A percentile compares a stretch with the other conserved stretches of the same genome.
phyloP scores from a whole-genome alignment of 2,329 filamentous ascomycete genomes.

The Neofusicoccum parvum region DNA sequence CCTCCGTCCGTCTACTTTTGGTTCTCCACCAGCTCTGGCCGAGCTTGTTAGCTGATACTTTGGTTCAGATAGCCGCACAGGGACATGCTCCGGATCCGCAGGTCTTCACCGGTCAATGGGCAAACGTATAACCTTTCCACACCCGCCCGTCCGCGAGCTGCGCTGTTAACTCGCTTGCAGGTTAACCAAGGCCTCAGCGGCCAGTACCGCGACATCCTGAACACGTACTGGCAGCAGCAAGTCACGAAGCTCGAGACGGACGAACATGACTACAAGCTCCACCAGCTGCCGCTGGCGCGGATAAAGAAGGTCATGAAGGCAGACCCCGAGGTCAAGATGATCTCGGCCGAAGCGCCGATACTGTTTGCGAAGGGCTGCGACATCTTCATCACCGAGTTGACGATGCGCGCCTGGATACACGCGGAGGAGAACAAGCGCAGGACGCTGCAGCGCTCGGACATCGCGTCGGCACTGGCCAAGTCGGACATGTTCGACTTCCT shows the following conservation, averaged over 20 bases:
- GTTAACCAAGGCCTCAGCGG: slow-evolving; percentile 94
- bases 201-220: slow-evolving; percentile 93
- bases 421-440: slow-evolving; percentile 98
- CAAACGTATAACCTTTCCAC: slow-evolving; percentile 65
- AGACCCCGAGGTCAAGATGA: slow-evolving; percentile 99
- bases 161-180: slow-evolving; percentile 49
- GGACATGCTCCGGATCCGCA: slow-evolving; percentile 87
- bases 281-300: slow-evolving; percentile 92
- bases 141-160: neutral
- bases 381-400: slow-evolving; percentile 98
- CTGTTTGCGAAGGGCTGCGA: slow-evolving; percentile 98
- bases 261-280: slow-evolving; percentile 96
- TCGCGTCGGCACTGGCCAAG: slow-evolving; percentile 92
- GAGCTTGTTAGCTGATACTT: slow-evolving; percentile 33
- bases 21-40: slow-evolving; percentile 12
- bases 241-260: slow-evolving; percentile 95
- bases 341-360: slow-evolving; percentile 96
- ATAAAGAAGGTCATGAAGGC: slow-evolving; percentile 99
- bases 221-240: slow-evolving; percentile 98
- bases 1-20: slow-evolving; percentile 24
- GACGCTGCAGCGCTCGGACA: slow-evolving; percentile 92
- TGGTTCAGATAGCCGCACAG: slow-evolving; percentile 74
- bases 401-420: slow-evolving; percentile 99
- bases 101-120: slow-evolving; percentile 91
- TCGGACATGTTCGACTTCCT: slow-evolving; percentile 99